Percentiles rank a stretch among this genome's conserved stretches.
These are phyloP conservation scores for Bacidia rubella DNA, from an alignment of 495 filamentous ascomycete genomes.

Conservation along the genomic window DNA sequence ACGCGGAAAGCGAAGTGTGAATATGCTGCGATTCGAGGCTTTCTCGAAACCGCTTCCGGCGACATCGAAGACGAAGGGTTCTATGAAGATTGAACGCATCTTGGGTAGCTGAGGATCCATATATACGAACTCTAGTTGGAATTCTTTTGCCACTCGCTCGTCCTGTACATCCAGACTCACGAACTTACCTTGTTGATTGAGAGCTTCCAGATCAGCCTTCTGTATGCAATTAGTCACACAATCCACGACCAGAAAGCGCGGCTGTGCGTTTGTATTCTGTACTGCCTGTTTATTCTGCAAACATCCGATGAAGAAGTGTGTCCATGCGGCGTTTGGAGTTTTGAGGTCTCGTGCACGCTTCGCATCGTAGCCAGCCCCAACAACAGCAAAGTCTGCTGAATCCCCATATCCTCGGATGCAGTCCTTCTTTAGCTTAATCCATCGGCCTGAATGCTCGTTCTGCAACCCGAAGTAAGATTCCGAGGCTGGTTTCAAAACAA, in stretches of 20 bases:
- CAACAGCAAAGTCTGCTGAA: constrained; percentile 63
- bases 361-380: constrained; percentile 56
- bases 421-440: constrained; percentile 84
- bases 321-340: constrained; percentile 48
- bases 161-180: constrained; percentile 14
- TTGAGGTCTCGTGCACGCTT: constrained; percentile 37
- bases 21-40: constrained; percentile 40
- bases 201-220: constrained; percentile 31
- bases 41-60: constrained; percentile 53
- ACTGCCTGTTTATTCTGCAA: constrained; percentile 59
- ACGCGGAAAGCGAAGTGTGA: constrained; percentile 50
- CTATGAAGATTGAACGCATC: constrained; percentile 38
- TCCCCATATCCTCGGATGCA: constrained; percentile 73
- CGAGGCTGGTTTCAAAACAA: constrained; percentile 65
- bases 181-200: constrained; percentile 41
- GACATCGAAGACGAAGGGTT: constrained; percentile 53
- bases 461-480: constrained; percentile 53
- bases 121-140: constrained; percentile 2
- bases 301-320: constrained; percentile 68
- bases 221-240: constrained; percentile 39
- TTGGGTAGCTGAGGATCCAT: constrained; percentile 15
- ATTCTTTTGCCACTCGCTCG: constrained; percentile 8
- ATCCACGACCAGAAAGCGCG: constrained; percentile 53
- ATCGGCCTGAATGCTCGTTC: constrained; percentile 30
- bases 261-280: constrained; percentile 33